Percentiles rank a stretch among this genome's conserved stretches.
phyloP scores from a whole-genome alignment of 176 grass and related monocot genomes.

The Panicum miliaceum region DNA sequence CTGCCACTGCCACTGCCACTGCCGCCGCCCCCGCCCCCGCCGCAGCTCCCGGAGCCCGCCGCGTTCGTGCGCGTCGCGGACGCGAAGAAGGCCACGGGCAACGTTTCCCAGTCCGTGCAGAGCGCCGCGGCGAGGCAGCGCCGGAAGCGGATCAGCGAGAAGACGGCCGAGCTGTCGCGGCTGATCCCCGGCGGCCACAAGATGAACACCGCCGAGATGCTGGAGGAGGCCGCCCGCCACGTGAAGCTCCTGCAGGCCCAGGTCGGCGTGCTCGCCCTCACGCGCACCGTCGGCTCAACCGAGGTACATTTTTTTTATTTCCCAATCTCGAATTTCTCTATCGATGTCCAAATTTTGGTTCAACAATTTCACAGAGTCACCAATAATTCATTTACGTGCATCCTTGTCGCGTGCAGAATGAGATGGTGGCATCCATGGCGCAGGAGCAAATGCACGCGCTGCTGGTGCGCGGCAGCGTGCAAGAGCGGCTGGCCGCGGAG shows the following conservation, averaged over 20 bases:
- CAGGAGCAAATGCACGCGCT: constrained; percentile 50
- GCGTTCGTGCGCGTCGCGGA: constrained; percentile 16
- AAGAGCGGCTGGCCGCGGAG: constrained; percentile 57
- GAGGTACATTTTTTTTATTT: constrained; percentile 46
- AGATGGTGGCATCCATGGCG: constrained; percentile 29
- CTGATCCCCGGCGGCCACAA: constrained; percentile 68
- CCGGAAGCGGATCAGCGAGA: constrained; percentile 77
- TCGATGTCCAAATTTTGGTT: neutral
- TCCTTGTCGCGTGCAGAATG: constrained; percentile 29
- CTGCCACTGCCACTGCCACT: neutral
- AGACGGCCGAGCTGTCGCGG: constrained; percentile 67
- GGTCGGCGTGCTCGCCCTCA: constrained; percentile 66
- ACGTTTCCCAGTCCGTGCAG: constrained; percentile 37
- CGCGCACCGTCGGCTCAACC: constrained; percentile 21
- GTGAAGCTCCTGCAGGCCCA: constrained; percentile 82
- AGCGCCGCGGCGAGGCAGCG: constrained; percentile 66
- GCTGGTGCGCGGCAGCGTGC: constrained; percentile 47
- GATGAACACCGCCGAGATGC: constrained; percentile 90
- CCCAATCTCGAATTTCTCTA: neutral
- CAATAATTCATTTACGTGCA: neutral
- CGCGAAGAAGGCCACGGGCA: neutral
- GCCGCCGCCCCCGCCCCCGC: neutral
- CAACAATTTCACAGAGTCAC: too few relatives aligned
- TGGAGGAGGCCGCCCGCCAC: constrained; percentile 60
- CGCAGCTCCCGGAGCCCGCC: neutral